phyloP scores from a whole-genome alignment of 2,329 filamentous ascomycete species.

The Juglanconis sp. region DNA sequence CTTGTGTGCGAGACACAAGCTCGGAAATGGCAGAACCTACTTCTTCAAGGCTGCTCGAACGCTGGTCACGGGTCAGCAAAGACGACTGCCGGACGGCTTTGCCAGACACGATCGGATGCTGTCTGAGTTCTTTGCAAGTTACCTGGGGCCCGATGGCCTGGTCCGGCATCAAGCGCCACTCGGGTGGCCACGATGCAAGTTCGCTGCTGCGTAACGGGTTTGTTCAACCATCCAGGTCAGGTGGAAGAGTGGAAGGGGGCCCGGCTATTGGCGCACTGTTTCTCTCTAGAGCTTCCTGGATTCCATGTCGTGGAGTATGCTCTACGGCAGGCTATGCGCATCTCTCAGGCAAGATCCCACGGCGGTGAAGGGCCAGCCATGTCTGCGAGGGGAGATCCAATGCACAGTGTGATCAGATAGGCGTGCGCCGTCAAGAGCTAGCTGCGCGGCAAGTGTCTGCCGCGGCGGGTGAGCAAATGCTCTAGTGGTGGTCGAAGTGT shows the following conservation, averaged over 20 bases:
- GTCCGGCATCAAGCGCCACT: not conserved
- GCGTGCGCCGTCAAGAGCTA: not conserved
- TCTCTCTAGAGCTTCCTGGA: not conserved
- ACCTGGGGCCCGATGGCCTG: not conserved
- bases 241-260: not conserved
- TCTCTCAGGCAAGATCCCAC: not conserved
- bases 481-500: not conserved
- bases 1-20: no score
- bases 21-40: not conserved
- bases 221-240: not conserved
- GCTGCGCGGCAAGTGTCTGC: not conserved
- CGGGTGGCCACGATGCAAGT: constrained; percentile 1
- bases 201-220: constrained; percentile 2
- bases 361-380: not conserved
- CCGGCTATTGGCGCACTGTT: not conserved
- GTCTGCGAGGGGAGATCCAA: not conserved
- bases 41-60: not conserved
- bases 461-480: not conserved
- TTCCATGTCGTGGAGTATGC: not conserved
- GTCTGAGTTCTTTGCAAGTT: not conserved
- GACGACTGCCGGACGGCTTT: not conserved
- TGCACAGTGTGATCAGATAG: not conserved
- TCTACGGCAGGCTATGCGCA: not conserved
- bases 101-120: not conserved
- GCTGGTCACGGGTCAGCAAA: not conserved